These are phyloP conservation scores for Leersia perrieri DNA, from an alignment of 176 grass and related monocot species.

Conservation along the genomic window DNA sequence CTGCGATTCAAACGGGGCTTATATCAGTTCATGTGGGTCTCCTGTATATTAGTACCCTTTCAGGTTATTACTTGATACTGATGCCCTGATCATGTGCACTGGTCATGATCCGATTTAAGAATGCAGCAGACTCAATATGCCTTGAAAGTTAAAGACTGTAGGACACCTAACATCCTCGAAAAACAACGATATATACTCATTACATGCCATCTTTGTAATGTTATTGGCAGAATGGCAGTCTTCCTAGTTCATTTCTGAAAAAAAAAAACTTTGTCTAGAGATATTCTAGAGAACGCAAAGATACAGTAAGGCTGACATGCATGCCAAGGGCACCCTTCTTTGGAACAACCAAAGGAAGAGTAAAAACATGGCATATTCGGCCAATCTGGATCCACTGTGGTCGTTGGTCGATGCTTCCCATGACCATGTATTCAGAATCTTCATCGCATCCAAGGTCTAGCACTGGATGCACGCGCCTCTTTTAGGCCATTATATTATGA, in stretches of 20 bases:
- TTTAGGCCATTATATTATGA: background rate
- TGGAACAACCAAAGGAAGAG: background rate
- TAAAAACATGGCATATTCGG: background rate
- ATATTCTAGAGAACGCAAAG: background rate
- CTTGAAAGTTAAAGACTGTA: background rate
- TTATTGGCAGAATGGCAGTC: background rate
- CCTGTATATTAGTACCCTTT: no score
- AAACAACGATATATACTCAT: background rate
- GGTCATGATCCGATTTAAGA: no score
- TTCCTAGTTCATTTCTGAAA: background rate
- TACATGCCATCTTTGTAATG: no score
- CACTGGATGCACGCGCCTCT: background rate
- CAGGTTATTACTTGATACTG: no score
- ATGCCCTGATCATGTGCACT: no score
- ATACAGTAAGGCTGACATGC: background rate
- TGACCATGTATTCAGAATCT: conserved; percentile 14
- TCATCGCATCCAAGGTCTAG: background rate
- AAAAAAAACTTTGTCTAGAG: background rate
- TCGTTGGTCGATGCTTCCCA: background rate
- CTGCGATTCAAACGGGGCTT: no score
- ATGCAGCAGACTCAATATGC: background rate
- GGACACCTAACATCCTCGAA: background rate
- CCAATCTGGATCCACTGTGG: background rate
- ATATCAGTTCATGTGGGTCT: no score
- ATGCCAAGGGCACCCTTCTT: background rate